Percentiles rank a stretch among this genome's conserved stretches.
These are phyloP conservation scores for Strigomonas galati DNA, from an alignment of 208 protist genomes.

Conservation along the genomic window DNA sequence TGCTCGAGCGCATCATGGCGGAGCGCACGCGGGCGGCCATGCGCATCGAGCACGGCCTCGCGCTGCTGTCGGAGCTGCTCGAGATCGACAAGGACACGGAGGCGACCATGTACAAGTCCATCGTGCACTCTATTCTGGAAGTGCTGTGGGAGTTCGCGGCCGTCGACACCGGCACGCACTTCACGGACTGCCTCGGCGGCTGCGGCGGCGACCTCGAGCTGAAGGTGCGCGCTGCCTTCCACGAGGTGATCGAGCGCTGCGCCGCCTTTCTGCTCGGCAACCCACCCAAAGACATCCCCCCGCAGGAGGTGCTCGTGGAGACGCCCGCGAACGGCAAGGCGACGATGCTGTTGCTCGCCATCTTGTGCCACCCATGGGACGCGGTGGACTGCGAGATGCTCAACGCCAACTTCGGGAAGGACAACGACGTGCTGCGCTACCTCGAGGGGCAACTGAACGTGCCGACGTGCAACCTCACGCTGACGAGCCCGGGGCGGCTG, in stretches of 20 bases:
- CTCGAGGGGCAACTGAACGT: conserved; percentile 61
- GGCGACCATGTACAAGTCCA: conserved; percentile 3
- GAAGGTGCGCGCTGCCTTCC: conserved; percentile 59
- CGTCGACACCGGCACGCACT: conserved; percentile 52
- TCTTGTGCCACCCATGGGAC: conserved; percentile 85
- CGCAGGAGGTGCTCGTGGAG: conserved; percentile 41
- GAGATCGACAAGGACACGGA: conserved; percentile 12
- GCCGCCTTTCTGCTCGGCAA: conserved; percentile 24
- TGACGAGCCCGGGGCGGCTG: conserved; percentile 44
- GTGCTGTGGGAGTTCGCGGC: conserved; percentile 51
- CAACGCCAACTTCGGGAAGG: conserved; percentile 30
- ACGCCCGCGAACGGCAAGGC: conserved; percentile 36
- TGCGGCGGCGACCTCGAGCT: conserved; percentile 67
- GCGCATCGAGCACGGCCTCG: conserved; percentile 49
- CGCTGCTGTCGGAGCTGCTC: conserved; percentile 40
- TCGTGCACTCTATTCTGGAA: conserved; percentile 30
- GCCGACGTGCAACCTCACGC: conserved; percentile 36
- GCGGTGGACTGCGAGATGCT: conserved; percentile 74
- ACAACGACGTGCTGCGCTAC: conserved; percentile 46
- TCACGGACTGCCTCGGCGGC: conserved; percentile 56
- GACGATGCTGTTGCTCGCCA: conserved; percentile 58
- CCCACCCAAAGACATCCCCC: conserved; percentile 26
- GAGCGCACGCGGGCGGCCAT: conserved; percentile 57
- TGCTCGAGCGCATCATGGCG: conserved; percentile 62
- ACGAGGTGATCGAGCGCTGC: conserved; percentile 49